Percentiles rank a stretch among this genome's conserved stretches.
phyloP scores from a whole-genome alignment of 257 asterid species.

The Jasminum sambac region DNA sequence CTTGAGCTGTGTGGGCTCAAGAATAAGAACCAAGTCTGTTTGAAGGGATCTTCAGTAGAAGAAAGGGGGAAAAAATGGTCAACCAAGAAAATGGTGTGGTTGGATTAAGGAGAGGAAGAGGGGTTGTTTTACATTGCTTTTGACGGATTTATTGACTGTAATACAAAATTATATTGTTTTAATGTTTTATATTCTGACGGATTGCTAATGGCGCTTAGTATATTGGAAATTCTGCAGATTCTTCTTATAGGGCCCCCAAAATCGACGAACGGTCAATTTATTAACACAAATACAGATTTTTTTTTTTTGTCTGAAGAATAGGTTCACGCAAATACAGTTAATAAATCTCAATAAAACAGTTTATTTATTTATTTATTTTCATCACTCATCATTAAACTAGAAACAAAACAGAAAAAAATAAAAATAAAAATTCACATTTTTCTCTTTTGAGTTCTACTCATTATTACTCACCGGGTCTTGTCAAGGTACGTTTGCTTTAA shows the following conservation, averaged over 20 bases:
- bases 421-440: too few species aligned
- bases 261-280: not conserved
- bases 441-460: too few species aligned
- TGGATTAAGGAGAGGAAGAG: not conserved
- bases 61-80: not conserved
- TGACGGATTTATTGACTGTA: constrained; percentile 2
- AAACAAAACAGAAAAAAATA: too few species aligned
- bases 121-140: not conserved
- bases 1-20: not conserved
- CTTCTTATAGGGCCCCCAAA: too few species aligned
- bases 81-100: not conserved
- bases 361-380: too few species aligned
- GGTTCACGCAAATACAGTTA: too few species aligned
- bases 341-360: too few species aligned
- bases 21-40: not conserved
- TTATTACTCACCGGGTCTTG: too few species aligned
- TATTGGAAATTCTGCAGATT: constrained; percentile 19
- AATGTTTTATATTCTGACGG: not conserved
- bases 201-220: constrained; percentile 20
- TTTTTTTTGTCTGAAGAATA: too few species aligned
- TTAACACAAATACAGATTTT: too few species aligned
- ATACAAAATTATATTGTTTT: not conserved
- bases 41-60: not conserved
- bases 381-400: too few species aligned
- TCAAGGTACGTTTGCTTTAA: too few species aligned